These are phyloP conservation scores for Gilbertella persicaria DNA, from an alignment of 371 early-diverging fungal species.

Conservation along the genomic window DNA sequence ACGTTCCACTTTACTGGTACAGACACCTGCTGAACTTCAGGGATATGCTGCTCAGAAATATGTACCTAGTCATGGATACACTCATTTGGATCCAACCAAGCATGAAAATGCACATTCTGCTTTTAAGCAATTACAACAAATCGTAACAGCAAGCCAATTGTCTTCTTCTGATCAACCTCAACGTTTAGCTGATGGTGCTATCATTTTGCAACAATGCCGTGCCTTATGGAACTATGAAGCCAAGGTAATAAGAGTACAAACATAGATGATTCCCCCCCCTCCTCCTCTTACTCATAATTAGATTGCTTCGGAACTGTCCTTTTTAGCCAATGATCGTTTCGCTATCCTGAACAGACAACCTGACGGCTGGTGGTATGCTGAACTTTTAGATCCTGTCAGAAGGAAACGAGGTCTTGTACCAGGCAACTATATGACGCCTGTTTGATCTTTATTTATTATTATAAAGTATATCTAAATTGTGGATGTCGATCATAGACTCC, in stretches of 20 bases:
- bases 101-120: constrained; percentile 18
- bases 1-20: constrained; percentile 2
- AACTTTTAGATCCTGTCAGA: constrained; percentile 17
- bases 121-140: constrained; percentile 20
- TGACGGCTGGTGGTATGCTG: constrained; percentile 43
- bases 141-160: constrained; percentile 5
- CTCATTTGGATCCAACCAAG: constrained; percentile 25
- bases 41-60: constrained; percentile 22
- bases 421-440: constrained; percentile 30
- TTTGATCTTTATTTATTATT: not conserved
- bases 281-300: constrained; percentile 2
- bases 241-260: constrained; percentile 14
- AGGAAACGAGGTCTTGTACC: constrained; percentile 34
- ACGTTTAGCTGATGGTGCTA: constrained; percentile 17
- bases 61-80: constrained; percentile 18
- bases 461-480: constrained; percentile 29
- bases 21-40: constrained; percentile 25
- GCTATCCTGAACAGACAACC: constrained; percentile 33
- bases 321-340: constrained; percentile 25
- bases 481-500: constrained; percentile 26
- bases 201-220: constrained; percentile 16
- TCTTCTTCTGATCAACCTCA: constrained; percentile 1
- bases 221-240: constrained; percentile 26
- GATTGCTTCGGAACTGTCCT: constrained; percentile 30
- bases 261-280: not conserved